phyloP scores from a whole-genome alignment of 495 filamentous ascomycete genomes.

The Podospora pseudopauciseta region DNA sequence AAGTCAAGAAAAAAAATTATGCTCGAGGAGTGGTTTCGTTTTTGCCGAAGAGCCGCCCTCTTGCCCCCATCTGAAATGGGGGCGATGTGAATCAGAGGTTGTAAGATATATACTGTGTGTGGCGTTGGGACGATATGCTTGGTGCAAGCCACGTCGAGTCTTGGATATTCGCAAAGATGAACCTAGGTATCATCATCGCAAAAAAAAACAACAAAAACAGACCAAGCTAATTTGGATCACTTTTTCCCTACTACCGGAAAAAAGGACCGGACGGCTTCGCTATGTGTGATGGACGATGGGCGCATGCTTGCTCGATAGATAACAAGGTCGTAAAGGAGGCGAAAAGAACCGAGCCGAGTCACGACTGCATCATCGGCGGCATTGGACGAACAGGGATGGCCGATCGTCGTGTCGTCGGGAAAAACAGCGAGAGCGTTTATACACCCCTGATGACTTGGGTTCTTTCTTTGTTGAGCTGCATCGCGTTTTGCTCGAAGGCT shows the following conservation, averaged over 20 bases:
- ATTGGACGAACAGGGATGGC: not conserved
- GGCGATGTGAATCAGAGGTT: not conserved
- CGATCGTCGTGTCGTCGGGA: slow-evolving; percentile 3
- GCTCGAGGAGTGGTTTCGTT: not conserved
- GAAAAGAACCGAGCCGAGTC: not conserved
- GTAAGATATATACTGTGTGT: too few species aligned
- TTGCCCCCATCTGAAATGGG: not conserved
- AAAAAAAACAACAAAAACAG: too few species aligned
- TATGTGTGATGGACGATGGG: not conserved
- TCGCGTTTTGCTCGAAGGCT: slow-evolving; percentile 83
- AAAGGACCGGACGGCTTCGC: not conserved
- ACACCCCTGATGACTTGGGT: slow-evolving; percentile 58
- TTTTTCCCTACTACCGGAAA: not conserved
- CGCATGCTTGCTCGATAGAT: not conserved
- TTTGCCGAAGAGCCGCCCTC: not conserved
- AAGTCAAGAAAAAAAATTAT: not conserved
- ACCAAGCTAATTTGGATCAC: not conserved
- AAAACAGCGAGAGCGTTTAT: slow-evolving; percentile 23
- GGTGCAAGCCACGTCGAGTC: not conserved
- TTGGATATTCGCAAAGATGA: too few species aligned
- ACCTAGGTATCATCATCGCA: too few species aligned
- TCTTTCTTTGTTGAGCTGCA: slow-evolving; percentile 84
- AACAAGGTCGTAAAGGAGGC: not conserved
- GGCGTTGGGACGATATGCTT: not conserved
- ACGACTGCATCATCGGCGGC: not conserved